A percentile compares a stretch with the other conserved stretches of the same genome.
phyloP scores from a whole-genome alignment of 2,329 filamentous ascomycete genomes.

The Atkinsonella texensis region DNA sequence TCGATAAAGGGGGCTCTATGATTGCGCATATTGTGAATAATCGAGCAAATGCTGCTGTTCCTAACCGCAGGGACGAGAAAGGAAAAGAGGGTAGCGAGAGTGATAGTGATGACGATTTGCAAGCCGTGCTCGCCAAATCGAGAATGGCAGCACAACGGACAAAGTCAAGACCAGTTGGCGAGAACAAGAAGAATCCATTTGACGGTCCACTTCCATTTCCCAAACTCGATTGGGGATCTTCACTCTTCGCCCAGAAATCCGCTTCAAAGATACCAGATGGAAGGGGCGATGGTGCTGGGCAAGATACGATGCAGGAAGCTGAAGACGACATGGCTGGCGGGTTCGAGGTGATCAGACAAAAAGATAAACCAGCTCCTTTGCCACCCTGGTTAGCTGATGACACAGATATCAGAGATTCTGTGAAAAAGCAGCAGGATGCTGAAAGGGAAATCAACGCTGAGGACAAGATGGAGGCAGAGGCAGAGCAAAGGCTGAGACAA shows the following conservation, averaged over 20 bases:
- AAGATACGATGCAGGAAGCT: conserved; percentile 14
- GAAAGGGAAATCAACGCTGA: conserved; percentile 53
- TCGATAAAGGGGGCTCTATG: conserved; percentile 40
- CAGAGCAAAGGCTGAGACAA: conserved; percentile 38
- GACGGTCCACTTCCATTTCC: conserved; percentile 84
- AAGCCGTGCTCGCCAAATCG: conserved; percentile 62
- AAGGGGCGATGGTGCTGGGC: conserved; percentile 10
- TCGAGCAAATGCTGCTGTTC: conserved; percentile 49
- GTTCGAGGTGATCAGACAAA: conserved; percentile 42
- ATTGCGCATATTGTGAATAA: conserved; percentile 68
- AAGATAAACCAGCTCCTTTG: conserved; percentile 43
- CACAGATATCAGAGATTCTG: conserved; percentile 52
- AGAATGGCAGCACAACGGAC: conserved; percentile 41
- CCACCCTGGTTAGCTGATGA: conserved; percentile 64
- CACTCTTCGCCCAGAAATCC: conserved; percentile 37
- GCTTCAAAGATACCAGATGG: conserved; percentile 12
- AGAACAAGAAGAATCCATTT: conserved; percentile 51
- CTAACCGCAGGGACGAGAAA: conserved; percentile 23
- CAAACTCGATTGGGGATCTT: conserved; percentile 60
- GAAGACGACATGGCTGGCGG: conserved; percentile 49
- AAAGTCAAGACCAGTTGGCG: conserved; percentile 24
- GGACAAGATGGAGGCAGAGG: conserved; percentile 43
- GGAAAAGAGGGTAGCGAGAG: conserved; percentile 30
- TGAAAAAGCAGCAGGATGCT: conserved; percentile 44
- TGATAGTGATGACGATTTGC: conserved; percentile 71